A percentile compares a stretch with the other conserved stretches of the same genome.
These are phyloP conservation scores for Gymnopilus dilepis DNA, from an alignment of 768 basidiomycete genomes.

Conservation along the genomic window DNA sequence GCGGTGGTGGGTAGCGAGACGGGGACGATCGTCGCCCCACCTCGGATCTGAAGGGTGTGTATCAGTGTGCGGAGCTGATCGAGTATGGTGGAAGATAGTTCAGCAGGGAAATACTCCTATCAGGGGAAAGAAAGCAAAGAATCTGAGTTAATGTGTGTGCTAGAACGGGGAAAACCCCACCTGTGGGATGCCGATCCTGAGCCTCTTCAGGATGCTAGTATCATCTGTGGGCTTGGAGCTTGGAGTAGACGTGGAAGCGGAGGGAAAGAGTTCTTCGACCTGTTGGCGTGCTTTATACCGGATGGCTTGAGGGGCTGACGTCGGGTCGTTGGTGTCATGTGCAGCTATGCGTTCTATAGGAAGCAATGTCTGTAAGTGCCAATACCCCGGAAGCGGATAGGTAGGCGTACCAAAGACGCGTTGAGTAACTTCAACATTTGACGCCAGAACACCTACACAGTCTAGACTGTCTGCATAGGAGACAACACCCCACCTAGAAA, in stretches of 20 bases:
- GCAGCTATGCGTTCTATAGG: constrained; percentile 49
- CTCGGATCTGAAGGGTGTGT: constrained; percentile 44
- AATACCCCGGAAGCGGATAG: not conserved
- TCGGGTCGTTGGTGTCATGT: constrained; percentile 77
- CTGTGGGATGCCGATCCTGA: constrained; percentile 80
- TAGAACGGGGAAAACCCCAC: constrained; percentile 42
- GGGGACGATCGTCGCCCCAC: constrained; percentile 75
- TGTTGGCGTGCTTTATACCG: constrained; percentile 28
- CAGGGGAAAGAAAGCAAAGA: not conserved
- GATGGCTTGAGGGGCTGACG: constrained; percentile 56
- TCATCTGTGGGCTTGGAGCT: too few species aligned
- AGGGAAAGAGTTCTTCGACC: constrained; percentile 16
- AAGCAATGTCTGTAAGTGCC: not conserved
- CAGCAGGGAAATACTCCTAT: constrained; percentile 84
- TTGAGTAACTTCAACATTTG: constrained; percentile 51
- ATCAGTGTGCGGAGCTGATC: constrained; percentile 53
- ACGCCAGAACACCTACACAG: constrained; percentile 85
- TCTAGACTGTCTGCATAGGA: constrained; percentile 96
- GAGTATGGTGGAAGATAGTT: constrained; percentile 55
- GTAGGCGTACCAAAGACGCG: constrained; percentile 65
- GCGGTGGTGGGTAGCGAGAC: constrained; percentile 72
- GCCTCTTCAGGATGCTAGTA: constrained; percentile 43
- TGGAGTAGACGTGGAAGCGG: constrained; percentile 9
- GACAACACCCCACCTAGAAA: constrained; percentile 81
- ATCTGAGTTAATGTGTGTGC: not conserved